These are phyloP conservation scores for Mycosphaerella sp. DNA, from an alignment of 2,329 filamentous ascomycete genomes.

Conservation along the genomic window DNA sequence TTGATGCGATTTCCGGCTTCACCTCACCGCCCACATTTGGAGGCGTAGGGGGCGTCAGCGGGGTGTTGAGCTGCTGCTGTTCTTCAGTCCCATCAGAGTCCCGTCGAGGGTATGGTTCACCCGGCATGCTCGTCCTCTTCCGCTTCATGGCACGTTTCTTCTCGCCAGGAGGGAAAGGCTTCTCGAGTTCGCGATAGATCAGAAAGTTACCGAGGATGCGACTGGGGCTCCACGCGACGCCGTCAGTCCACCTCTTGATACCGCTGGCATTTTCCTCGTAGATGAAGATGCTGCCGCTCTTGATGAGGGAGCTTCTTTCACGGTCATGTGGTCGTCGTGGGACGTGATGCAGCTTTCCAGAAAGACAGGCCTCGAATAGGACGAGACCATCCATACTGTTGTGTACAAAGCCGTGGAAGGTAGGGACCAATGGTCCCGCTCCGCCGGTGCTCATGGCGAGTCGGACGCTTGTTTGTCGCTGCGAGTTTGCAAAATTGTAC, in stretches of 20 bases:
- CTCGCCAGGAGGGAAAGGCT: slow-evolving; percentile 71
- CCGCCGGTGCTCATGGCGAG: slow-evolving; percentile 32
- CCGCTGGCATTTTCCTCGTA: slow-evolving; percentile 87
- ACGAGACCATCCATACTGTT: slow-evolving; percentile 61
- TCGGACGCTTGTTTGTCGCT: neutral
- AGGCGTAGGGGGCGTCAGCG: slow-evolving; percentile 32
- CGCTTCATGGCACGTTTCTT: slow-evolving; percentile 79
- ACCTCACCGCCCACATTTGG: slow-evolving; percentile 22
- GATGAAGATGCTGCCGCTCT: slow-evolving; percentile 80
- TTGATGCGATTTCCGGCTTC: slow-evolving; percentile 27
- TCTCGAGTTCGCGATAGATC: slow-evolving; percentile 74
- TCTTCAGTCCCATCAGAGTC: slow-evolving; percentile 31
- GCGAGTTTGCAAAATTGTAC: neutral
- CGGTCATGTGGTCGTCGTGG: slow-evolving; percentile 79
- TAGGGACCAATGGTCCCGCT: slow-evolving; percentile 36
- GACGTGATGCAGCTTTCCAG: slow-evolving; percentile 65
- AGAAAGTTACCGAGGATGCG: slow-evolving; percentile 79
- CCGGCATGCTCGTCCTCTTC: slow-evolving; percentile 47
- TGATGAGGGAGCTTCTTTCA: slow-evolving; percentile 69
- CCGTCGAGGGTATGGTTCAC: slow-evolving; percentile 46
- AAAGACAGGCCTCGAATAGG: slow-evolving; percentile 72
- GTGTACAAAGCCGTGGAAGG: slow-evolving; percentile 36
- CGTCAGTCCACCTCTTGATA: slow-evolving; percentile 92
- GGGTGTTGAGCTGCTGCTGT: slow-evolving; percentile 26
- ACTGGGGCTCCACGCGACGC: slow-evolving; percentile 83